Base-by-base conservation (phyloP, 805 yeast genomes). In the Ogataea kodamae region DNA sequence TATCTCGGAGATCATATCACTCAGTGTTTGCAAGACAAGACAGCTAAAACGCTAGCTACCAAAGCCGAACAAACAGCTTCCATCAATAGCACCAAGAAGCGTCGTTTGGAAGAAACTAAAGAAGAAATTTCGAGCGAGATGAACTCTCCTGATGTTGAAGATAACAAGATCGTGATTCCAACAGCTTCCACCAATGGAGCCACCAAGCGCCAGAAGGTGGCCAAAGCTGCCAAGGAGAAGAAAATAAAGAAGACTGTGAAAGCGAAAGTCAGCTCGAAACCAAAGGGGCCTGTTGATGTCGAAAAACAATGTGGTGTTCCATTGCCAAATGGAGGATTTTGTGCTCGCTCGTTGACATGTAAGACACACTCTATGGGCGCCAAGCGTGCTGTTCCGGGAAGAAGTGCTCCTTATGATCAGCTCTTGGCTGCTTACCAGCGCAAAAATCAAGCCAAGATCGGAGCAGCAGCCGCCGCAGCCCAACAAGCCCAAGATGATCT, bases 361-460 rank as follows among this genome's bases (percentile, higher is more conserved):
- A 92, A 92, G 56, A 88, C 97, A 0, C 98, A 92, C 61, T 86
- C 97, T 1, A 89, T 92, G 96, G 97, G 97, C 20, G 96, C 97
- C 17, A 92, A 92, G 52, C 74, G 98, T 49, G 89, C 96, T 1
- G 98, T 92, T 13, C 78, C 76, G 11, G 98, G 98, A 8, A 72
- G 98, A 49, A 79, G 95, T 21, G 89, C 92, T 6, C 88, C 96
- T 1, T 92, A 88, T 61, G 98, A 92, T 57, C 78, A 77, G 18
- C 65, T 92, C 33, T 66, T 92, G 36, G 87, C 89, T 13, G 89
- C 87, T 11, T 89, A 90, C 54, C 98, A 92, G 63, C 79, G 88
- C 49, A 76, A 86, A 49, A 90, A 90, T 55, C 97, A 92, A 59
- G 90, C 94, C 22, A 88, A 86, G 55, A 68, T 83, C 39, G 95